Evolutionary conservation across 768 basidiomycete species (phyloP).

Genomic region (Porpolomopsis calyptriformis): DNA sequence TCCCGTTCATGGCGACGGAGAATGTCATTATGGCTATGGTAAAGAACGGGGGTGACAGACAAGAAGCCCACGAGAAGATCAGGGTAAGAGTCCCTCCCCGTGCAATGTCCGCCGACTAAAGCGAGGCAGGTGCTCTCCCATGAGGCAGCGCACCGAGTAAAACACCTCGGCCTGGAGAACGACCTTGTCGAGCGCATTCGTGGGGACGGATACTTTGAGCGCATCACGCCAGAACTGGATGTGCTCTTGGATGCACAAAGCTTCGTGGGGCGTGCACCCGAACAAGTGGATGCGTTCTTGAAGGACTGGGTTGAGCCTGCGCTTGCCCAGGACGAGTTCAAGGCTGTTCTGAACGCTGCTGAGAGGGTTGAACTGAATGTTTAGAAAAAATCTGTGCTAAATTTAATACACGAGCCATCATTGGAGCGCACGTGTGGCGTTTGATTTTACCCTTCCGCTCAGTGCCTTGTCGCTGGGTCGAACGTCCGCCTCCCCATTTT

Average conservation of each 20-base stretch:
- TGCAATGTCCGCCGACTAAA: background rate
- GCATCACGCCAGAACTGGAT: conserved; percentile 74
- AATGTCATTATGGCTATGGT: conserved; percentile 99
- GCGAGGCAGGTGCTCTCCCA: conserved; percentile 74
- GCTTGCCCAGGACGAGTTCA: conserved; percentile 45
- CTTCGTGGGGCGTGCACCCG: conserved; percentile 88
- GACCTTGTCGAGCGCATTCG: conserved; percentile 87
- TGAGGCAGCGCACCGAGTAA: conserved; percentile 89
- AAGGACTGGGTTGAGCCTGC: conserved; percentile 83
- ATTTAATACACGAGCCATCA: background rate
- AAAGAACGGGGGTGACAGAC: conserved; percentile 87
- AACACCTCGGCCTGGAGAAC: conserved; percentile 88
- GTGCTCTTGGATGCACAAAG: conserved; percentile 71
- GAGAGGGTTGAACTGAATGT: conserved; percentile 60
- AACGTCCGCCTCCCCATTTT: background rate
- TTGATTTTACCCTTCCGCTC: background rate
- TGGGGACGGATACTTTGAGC: conserved; percentile 76
- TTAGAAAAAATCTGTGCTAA: conserved; percentile 18
- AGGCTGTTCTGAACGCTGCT: conserved; percentile 39
- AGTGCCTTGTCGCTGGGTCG: background rate
- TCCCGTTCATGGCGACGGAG: conserved; percentile 99
- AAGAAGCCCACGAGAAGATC: conserved; percentile 95
- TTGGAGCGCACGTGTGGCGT: background rate
- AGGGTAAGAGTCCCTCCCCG: conserved; percentile 41
- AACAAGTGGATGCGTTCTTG: conserved; percentile 88